A percentile compares a stretch with the other conserved stretches of the same genome.
Conservation (phyloP, 1,139 yeast genomes). For the Yamadazyma spencermartinsiae region DNA sequence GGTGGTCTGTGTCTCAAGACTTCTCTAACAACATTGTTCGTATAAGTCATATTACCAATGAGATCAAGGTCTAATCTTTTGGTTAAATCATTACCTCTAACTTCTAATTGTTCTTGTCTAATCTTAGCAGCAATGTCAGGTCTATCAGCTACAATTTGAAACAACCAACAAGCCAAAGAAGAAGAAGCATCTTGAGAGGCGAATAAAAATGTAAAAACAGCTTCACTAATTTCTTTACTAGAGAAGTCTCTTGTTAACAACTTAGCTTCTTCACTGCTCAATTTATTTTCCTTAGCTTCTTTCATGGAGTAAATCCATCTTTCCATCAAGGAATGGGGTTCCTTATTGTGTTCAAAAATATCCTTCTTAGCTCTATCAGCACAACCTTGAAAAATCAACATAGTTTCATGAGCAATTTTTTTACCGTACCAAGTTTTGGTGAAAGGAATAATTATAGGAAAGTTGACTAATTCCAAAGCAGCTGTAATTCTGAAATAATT, state of each 20-base stretch:
- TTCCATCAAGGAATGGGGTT: constrained; percentile 88
- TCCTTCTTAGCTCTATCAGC: constrained; percentile 83
- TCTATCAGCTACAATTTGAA: constrained; percentile 92
- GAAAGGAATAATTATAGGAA: constrained; percentile 93
- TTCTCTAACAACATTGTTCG: constrained; percentile 88
- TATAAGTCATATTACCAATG: constrained; percentile 83
- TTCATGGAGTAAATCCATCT: constrained; percentile 90
- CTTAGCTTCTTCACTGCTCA: constrained; percentile 49
- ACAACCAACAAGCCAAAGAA: constrained; percentile 97
- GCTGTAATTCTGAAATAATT: constrained; percentile 90
- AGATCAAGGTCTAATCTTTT: constrained; percentile 64
- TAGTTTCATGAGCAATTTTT: constrained; percentile 87
- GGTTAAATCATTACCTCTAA: constrained; percentile 74
- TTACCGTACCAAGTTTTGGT: constrained; percentile 98
- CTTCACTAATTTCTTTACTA: constrained; percentile 91
- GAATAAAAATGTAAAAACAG: constrained; percentile 90
- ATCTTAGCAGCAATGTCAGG: constrained; percentile 84
- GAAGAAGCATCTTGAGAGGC: constrained; percentile 99
- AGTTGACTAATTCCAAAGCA: constrained; percentile 93
- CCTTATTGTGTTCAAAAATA: constrained; percentile 70
- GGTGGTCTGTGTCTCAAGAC: constrained; percentile 95
- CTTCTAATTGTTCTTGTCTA: constrained; percentile 85
- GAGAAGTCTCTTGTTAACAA: constrained; percentile 78
- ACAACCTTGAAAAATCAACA: constrained; percentile 86
- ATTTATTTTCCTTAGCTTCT: constrained; percentile 60